Base-by-base conservation (phyloP, 768 basidiomycete species). In the Podaxis pistillaris region DNA sequence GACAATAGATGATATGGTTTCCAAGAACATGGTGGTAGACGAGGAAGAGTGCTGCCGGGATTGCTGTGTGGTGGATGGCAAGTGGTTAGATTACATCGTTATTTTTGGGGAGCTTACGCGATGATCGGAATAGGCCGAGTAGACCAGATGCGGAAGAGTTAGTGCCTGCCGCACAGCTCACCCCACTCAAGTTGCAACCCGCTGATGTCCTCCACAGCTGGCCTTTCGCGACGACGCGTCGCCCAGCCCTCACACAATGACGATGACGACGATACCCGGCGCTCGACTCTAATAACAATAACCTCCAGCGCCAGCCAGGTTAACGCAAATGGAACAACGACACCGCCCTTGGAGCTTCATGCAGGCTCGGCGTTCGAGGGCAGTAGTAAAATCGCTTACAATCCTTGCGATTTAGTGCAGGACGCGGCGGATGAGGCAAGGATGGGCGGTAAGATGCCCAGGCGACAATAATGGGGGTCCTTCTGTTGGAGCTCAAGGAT, bases 401-500 rank as follows among this genome's bases (percentile, higher is more conserved):
- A 98, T 80, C 95, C 94, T 2, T 79, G 94, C 58, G 96, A 99
- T 77, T 74, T 97, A 66, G 78, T 82, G 53, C 85, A 91, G 70
- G 83, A 85, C 58, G 88, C 85, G 41, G 81, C 81, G 52, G 86
- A 89, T 67, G 86, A 88, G 65, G 80, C 72, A 17, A 81, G 79
- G 60, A 69, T 83, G 60, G 88, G 89, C 2, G 90, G 89, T 19
- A 87, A 84, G 74, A 83, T 90, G 74, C 96, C 96, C 2, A 81
- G 81, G 62, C 78, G 68, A 99, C 96, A 24, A 83, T 99, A 61
- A 92, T 98, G 91, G 97, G 98, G 79, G 88, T 99, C 5, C 78
- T 98, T 64, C 75, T 99, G 61, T 77, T 99, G 12, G 96, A 96
- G 3, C 78, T 99, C 62, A 98, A 98, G 74, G 96, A 98, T 78